Conservation (phyloP, 192 early-diverging fungal genomes). For the Coemansia sp. region DNA sequence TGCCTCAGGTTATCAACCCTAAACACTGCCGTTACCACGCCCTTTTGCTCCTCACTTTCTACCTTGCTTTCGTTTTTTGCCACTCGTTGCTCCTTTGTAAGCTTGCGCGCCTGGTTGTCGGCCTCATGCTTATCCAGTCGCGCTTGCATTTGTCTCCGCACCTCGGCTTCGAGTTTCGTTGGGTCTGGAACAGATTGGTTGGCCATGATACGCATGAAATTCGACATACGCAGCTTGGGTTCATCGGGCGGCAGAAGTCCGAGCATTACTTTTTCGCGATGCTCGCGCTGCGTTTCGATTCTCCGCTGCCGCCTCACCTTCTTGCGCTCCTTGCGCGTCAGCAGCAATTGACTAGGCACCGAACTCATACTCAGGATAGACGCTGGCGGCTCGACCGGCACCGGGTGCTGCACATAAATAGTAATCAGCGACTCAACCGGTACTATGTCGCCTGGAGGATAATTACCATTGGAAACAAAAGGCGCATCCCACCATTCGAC, state of each 20-base stretch:
- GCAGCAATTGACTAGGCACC: slow-evolving; percentile 34
- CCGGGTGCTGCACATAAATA: slow-evolving; percentile 40
- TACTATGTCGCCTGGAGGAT: slow-evolving; percentile 59
- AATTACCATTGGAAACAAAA: slow-evolving; percentile 68
- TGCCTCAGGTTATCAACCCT: slow-evolving; percentile 75
- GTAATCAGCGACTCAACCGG: slow-evolving; percentile 57
- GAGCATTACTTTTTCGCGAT: slow-evolving; percentile 90
- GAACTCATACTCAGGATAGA: slow-evolving; percentile 17
- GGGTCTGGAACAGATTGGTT: slow-evolving; percentile 94
- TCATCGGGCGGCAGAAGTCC: slow-evolving; percentile 90
- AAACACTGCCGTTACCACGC: slow-evolving; percentile 74
- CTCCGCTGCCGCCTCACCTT: slow-evolving; percentile 89
- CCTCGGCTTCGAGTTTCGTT: slow-evolving; percentile 87
- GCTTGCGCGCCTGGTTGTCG: slow-evolving; percentile 77
- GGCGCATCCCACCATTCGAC: slow-evolving; percentile 99
- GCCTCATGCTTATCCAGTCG: slow-evolving; percentile 79
- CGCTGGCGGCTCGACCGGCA: slow-evolving; percentile 32
- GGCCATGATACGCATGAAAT: slow-evolving; percentile 95
- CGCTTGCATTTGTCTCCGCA: slow-evolving; percentile 82
- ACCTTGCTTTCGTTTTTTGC: slow-evolving; percentile 78
- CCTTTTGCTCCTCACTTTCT: slow-evolving; percentile 64
- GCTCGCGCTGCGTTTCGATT: slow-evolving; percentile 83
- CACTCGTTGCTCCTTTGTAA: slow-evolving; percentile 83
- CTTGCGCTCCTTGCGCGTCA: slow-evolving; percentile 74
- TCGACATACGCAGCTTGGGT: slow-evolving; percentile 88